These are phyloP conservation scores for Chaetomiaceae sp. DNA, from an alignment of 2,329 filamentous ascomycete species.

Conservation along the genomic window DNA sequence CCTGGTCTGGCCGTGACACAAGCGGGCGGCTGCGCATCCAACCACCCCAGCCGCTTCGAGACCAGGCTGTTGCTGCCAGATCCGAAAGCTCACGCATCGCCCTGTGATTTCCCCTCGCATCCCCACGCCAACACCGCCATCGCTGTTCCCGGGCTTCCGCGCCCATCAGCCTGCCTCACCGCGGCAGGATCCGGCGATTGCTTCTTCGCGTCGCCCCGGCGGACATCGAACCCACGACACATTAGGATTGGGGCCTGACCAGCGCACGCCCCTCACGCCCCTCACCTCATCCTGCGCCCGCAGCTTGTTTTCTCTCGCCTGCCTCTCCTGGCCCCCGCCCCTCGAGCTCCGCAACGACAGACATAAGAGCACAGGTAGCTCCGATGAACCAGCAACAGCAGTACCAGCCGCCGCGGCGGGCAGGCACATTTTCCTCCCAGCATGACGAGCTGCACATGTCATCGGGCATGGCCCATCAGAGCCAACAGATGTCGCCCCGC, in stretches of 20 bases:
- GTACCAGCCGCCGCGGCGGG: slow-evolving; percentile 36
- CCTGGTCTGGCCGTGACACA: slow-evolving; percentile 2
- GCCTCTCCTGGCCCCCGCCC: background rate
- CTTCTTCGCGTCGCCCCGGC: background rate
- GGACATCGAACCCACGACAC: background rate
- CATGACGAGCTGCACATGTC: slow-evolving; percentile 54
- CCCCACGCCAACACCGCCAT: background rate
- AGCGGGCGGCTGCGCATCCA: slow-evolving; percentile 3
- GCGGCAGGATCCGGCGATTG: slow-evolving; percentile 8
- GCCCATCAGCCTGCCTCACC: slow-evolving; percentile 14
- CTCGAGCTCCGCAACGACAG: background rate
- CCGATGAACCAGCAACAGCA: slow-evolving; percentile 22
- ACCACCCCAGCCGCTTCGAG: background rate
- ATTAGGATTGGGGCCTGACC: background rate
- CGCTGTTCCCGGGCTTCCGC: slow-evolving; percentile 12
- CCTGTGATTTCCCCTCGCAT: background rate
- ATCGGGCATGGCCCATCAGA: slow-evolving; percentile 40
- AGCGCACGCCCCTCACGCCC: background rate
- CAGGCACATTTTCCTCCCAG: slow-evolving; percentile 37
- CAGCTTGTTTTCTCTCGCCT: background rate
- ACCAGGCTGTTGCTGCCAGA: slow-evolving; percentile 16
- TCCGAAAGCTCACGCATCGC: slow-evolving; percentile 7
- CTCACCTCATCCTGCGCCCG: background rate
- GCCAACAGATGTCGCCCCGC: slow-evolving; percentile 42
- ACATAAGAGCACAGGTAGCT: background rate